Evolutionary conservation across 805 yeast genomes (phyloP), one percentile per base, ranked within the genome.

Genomic region (Teunomyces stri): DNA sequence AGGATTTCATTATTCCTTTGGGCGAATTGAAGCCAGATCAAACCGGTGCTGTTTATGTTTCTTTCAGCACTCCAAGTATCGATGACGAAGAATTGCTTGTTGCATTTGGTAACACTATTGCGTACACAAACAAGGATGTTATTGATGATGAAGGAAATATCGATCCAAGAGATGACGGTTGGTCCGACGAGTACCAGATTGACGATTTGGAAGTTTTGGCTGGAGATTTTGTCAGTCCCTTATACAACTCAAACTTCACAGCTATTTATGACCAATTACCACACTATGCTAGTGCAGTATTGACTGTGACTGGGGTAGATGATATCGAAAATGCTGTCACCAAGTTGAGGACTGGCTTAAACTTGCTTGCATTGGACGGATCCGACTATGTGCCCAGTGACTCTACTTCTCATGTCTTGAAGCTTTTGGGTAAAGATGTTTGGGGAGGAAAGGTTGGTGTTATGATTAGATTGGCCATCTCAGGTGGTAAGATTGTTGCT

Each of bases 161-260:
- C 43, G 79, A 78, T 49, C 85, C 79, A 40, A 82, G 78, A 42
- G 85, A 74, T 45, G 95, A 86, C 54, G 97, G 97, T 13, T 88
- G 85, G 77, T 87, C 86, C 54, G 98, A 94, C 66, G 96, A 91
- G 68, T 94, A 92, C 68, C 94, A 85, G 64, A 80, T 94, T 54
- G 97, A 89, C 66, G 86, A 85, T 48, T 74, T 90, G 59, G 82
- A 80, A 48, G 64, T 92, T 47, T 69, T 69, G 6, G 82, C 94
- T 7, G 96, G 96, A 31, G 97, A 90, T 64, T 92, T 83, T 68
- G 75, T 89, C 48, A 68, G 73, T 46, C 96, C 96, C 44, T 75
- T 89, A 20, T 89, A 81, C 64, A 80, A 85, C 52, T 89, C 94
- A 37, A 81, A 84, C 68, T 90, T 90, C 64, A 80, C 85, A 5